Percentiles rank a stretch among this genome's conserved stretches.
phyloP scores from a whole-genome alignment of 2,329 filamentous ascomycete genomes.

The Alternaria conjuncta region DNA sequence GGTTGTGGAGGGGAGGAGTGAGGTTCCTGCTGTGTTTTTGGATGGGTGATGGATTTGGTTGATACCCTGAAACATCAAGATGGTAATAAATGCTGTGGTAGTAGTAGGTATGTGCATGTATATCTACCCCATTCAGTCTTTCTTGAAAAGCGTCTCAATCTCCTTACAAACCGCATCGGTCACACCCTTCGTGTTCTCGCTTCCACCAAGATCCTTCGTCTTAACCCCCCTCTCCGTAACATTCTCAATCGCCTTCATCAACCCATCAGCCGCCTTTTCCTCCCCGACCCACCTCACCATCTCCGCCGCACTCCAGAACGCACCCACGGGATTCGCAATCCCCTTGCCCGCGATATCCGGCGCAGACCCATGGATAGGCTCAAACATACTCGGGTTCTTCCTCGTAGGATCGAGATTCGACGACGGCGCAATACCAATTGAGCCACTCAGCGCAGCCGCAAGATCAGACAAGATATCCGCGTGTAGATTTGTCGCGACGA shows the following conservation, averaged over 20 bases:
- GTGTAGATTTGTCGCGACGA: slow-evolving; percentile 56
- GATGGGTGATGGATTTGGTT: background rate
- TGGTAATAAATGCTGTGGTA: background rate
- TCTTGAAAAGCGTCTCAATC: slow-evolving; percentile 53
- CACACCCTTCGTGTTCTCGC: slow-evolving; percentile 63
- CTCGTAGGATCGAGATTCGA: slow-evolving; percentile 70
- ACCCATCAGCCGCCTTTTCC: slow-evolving; percentile 60
- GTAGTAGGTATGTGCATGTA: slow-evolving; percentile 13
- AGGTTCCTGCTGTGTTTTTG: slow-evolving; percentile 30
- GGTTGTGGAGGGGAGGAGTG: slow-evolving; percentile 48
- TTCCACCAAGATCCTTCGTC: slow-evolving; percentile 67
- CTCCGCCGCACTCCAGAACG: slow-evolving; percentile 74
- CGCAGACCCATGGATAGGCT: slow-evolving; percentile 69
- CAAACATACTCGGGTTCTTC: slow-evolving; percentile 65
- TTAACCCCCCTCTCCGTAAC: slow-evolving; percentile 63
- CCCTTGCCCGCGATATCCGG: slow-evolving; percentile 70
- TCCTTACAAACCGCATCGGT: slow-evolving; percentile 64
- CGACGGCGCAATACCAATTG: slow-evolving; percentile 72
- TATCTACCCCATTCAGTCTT: slow-evolving; percentile 4
- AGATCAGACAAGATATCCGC: slow-evolving; percentile 73
- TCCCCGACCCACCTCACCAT: slow-evolving; percentile 71
- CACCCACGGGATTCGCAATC: slow-evolving; percentile 68
- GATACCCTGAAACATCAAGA: too few relatives aligned
- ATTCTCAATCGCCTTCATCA: slow-evolving; percentile 67
- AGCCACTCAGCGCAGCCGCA: slow-evolving; percentile 69